Conservation (phyloP, 148 eudicot genomes). For the Rhododendron ovatum region DNA sequence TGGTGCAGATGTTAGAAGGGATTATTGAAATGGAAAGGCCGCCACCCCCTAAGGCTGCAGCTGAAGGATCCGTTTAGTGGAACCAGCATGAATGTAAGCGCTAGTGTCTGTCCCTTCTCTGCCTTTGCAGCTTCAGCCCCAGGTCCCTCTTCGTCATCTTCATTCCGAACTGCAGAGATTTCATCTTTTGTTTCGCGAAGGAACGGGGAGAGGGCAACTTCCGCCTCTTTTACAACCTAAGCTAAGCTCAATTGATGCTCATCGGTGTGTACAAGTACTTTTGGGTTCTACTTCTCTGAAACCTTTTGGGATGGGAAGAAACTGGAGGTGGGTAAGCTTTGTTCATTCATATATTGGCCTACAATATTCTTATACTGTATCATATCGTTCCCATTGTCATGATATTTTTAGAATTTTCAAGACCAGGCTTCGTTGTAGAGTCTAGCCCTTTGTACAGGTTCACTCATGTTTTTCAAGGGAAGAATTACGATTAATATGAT, state of each 20-base stretch:
- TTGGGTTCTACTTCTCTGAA: background rate
- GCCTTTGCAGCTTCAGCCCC: constrained; percentile 31
- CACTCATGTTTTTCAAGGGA: background rate
- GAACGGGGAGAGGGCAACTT: constrained; percentile 43
- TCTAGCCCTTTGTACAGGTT: background rate
- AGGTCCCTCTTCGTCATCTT: constrained; percentile 30
- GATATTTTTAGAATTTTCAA: background rate
- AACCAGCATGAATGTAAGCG: constrained; percentile 34
- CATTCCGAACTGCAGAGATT: constrained; percentile 27
- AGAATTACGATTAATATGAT: constrained; percentile 5
- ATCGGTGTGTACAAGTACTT: background rate
- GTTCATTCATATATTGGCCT: background rate
- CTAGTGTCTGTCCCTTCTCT: constrained; percentile 34
- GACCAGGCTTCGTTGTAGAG: background rate
- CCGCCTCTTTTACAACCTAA: constrained; percentile 32
- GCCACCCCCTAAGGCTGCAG: constrained; percentile 47
- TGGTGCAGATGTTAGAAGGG: constrained; percentile 86
- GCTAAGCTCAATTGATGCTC: constrained; percentile 20
- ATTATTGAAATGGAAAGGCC: constrained; percentile 56
- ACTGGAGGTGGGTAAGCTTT: background rate
- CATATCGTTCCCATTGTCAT: background rate
- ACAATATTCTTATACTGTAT: background rate
- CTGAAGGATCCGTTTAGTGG: constrained; percentile 39
- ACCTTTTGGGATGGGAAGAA: too few species aligned
- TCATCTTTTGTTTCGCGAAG: constrained; percentile 31